Base-by-base conservation (phyloP, 129 eudicot species). In the Escallonia herrerae region DNA sequence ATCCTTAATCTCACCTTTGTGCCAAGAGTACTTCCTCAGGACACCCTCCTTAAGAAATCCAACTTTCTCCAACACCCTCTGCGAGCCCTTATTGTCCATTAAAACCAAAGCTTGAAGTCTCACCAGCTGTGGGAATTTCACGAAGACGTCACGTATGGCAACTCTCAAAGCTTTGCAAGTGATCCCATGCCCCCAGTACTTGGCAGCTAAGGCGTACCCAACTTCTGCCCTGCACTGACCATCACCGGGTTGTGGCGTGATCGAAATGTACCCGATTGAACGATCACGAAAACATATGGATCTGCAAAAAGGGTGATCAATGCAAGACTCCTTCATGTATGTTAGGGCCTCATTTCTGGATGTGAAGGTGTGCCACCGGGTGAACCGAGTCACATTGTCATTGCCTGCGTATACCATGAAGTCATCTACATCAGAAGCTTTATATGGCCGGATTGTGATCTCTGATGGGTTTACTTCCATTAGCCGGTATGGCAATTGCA, bases 31-130 rank as follows among this genome's bases (percentile, higher is more conserved):
- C 71, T 70, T 79, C 50, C 83, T 58, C 42, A 78, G 41, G 6
- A 78, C 4, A 45, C 83, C 83, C 39, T 72, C 79, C 37, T 46
- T 72, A 2, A 37, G 8, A 48, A 78, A 72, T n/a, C 82, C 82
- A 15, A 66, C 43, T 52, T 78, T 78, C 44, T 78, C 78, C 56
- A 72, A 41, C 40, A 72, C 78, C 56, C 78, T 61, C n/a, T 72
- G 74, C 8, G 78, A 72, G 1, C 71, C 78, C 43, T 45, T 49
- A 49, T 72, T 78, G 37, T 72, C 78, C 8, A 40, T 61, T 62
- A 48, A 58, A 47, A 63, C 78, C 13, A 44, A 46, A 55, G 71
- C 82, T 42, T 78, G 63, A 38, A 78, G 56, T 67, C 78, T 72
- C 39, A 61, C 53, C 42, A 78, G 15, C 9, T 44, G 15, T 40